Base-by-base conservation (phyloP, 129 eudicot genomes). In the Lonicera japonica region DNA sequence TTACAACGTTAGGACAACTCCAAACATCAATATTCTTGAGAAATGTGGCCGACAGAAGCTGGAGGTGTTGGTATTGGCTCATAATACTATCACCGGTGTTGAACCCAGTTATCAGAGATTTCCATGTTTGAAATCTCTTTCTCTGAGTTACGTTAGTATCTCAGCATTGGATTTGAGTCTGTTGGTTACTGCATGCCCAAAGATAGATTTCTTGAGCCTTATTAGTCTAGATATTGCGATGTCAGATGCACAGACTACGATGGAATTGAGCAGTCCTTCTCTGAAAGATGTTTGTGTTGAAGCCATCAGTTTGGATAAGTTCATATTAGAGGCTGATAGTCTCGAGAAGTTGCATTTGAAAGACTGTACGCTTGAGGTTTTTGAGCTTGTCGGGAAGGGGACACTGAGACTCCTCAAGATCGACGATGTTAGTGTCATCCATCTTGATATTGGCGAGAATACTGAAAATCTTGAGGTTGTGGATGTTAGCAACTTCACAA, bases 401-500 rank as follows among this genome's bases (percentile, higher is more conserved):
- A 69, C 77, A 17, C 58, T 90, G 73, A 80, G 71, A 74, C 63
- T 73, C 11, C 77, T 90, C 21, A 83, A 86, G 83, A 86, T 90
- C 19, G 95, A 90, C 36, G 97, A 90, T 72, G 97, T 90, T 58
- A 90, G 97, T 46, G 95, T 83, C 34, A 83, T 90, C 17, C 97
- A 90, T 78, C 82, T 90, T 10, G 97, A 90, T 72, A 86, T 90
- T 36, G 97, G 97, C 0, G 97, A 90, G 67, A 80, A 66, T 56
- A 69, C 84, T 24, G 97, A 90, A 21, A 86, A 83, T 83, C 95
- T 90, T 34, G 97, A 90, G 79, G 83, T 86, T 25, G 95, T 90
- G 61, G 97, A 90, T 68, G 95, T 90, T 34, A 90, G 95, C 73
- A 90, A 90, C 65, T 90, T 90, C 76, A 90, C 97, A 8, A 86